phyloP scores from a whole-genome alignment of 2,329 filamentous ascomycete species.

The Fusarium sp. region DNA sequence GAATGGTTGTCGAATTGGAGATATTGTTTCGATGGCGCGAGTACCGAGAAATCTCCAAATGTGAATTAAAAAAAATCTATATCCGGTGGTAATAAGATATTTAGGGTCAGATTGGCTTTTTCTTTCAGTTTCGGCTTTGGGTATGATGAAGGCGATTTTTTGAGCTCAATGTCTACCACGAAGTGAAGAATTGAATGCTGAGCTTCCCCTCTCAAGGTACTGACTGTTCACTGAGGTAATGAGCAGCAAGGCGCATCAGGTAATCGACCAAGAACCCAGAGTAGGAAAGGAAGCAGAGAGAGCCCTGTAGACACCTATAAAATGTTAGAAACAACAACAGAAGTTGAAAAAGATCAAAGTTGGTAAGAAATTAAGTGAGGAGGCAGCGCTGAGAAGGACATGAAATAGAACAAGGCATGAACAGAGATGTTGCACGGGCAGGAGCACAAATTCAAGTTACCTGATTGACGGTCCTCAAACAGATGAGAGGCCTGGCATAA shows the following conservation, averaged over 20 bases:
- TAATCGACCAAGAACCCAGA: background rate
- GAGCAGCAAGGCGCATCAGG: background rate
- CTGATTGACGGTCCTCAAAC: background rate
- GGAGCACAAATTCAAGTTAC: constrained; percentile 17
- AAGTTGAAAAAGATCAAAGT: background rate
- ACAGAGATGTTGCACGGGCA: constrained; percentile 12
- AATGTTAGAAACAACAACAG: background rate
- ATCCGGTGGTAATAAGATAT: background rate
- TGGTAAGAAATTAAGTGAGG: constrained; percentile 5
- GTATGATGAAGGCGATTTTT: constrained; percentile 1
- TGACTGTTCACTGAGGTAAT: constrained; percentile 1
- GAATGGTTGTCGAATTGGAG: constrained; percentile 9
- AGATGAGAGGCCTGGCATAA: background rate
- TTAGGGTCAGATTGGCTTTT: background rate
- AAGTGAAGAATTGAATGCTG: background rate
- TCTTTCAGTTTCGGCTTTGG: background rate
- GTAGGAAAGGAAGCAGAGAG: background rate
- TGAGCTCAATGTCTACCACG: background rate
- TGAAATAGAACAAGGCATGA: constrained; percentile 12
- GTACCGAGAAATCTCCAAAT: constrained; percentile 5
- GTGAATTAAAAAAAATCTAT: background rate
- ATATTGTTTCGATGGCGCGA: constrained; percentile 9
- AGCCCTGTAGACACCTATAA: background rate
- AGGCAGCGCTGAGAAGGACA: constrained; percentile 8
- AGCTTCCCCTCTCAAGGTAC: background rate